Percentiles rank a stretch among this genome's conserved stretches.
Conservation (phyloP, 176 grass and related monocot genomes). For the Rhynchospora breviuscula region DNA sequence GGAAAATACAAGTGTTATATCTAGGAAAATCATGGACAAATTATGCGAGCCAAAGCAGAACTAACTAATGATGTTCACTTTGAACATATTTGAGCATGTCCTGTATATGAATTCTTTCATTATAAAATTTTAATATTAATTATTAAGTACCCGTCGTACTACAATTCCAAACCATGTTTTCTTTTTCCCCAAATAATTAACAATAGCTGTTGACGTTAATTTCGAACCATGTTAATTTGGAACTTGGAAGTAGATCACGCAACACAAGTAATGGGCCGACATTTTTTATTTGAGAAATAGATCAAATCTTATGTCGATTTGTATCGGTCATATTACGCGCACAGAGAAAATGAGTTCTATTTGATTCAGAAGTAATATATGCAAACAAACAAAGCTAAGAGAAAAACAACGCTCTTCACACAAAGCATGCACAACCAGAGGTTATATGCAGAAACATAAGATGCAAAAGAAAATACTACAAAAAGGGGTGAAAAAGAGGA, state of each 20-base stretch:
- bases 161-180: too few species aligned
- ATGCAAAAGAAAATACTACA: neutral
- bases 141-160: too few species aligned
- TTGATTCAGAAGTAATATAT: neutral
- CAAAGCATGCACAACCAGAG: neutral
- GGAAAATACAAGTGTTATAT: too few species aligned
- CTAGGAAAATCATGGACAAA: too few species aligned
- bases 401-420: neutral
- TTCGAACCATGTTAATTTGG: too few species aligned
- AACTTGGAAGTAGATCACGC: neutral
- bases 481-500: neutral
- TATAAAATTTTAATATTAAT: too few species aligned
- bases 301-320: neutral
- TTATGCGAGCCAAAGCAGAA: too few species aligned
- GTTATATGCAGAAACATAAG: neutral
- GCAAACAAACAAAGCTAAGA: neutral
- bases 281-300: neutral
- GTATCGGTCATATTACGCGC: neutral
- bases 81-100: too few species aligned
- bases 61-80: too few species aligned
- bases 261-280: neutral
- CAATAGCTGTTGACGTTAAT: too few species aligned
- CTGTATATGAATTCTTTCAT: too few species aligned
- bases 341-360: neutral
- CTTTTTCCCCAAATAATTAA: too few species aligned